Conservation (phyloP, 1,284 basidiomycete genomes). For the Peniophora sp. region DNA sequence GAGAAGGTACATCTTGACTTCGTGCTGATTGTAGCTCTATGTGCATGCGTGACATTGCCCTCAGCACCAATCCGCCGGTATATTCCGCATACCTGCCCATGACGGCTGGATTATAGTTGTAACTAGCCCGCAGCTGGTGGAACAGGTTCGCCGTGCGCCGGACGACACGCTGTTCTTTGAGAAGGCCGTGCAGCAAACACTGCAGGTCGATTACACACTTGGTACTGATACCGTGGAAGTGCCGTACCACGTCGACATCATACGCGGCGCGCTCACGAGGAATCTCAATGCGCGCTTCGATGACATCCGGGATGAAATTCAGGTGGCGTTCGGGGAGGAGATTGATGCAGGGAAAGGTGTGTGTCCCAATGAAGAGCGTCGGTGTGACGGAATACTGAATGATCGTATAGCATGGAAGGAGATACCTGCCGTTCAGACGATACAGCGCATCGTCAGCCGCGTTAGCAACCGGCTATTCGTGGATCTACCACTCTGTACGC, state of each 20-base stretch:
- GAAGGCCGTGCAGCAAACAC: slow-evolving; percentile 43
- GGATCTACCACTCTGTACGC: slow-evolving; percentile 30
- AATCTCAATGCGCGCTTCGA: slow-evolving; percentile 21
- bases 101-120: slow-evolving; percentile 25
- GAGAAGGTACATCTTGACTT: slow-evolving; percentile 13
- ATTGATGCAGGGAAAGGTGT: slow-evolving; percentile 12
- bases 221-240: slow-evolving; percentile 9
- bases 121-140: slow-evolving; percentile 20
- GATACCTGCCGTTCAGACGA: slow-evolving; percentile 21
- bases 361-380: not conserved
- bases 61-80: slow-evolving; percentile 17
- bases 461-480: slow-evolving; percentile 32
- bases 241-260: slow-evolving; percentile 22
- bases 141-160: slow-evolving; percentile 25
- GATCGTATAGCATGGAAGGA: slow-evolving; percentile 30
- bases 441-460: slow-evolving; percentile 31
- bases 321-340: slow-evolving; percentile 20
- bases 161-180: slow-evolving; percentile 57
- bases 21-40: not conserved
- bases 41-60: too few species aligned
- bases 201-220: slow-evolving; percentile 9
- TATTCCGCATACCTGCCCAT: slow-evolving; percentile 26
- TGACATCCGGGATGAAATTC: slow-evolving; percentile 27
- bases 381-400: not conserved
- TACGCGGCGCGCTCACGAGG: slow-evolving; percentile 25